Conservation (phyloP, 257 asterid species). For the Nicotiana attenuata region DNA sequence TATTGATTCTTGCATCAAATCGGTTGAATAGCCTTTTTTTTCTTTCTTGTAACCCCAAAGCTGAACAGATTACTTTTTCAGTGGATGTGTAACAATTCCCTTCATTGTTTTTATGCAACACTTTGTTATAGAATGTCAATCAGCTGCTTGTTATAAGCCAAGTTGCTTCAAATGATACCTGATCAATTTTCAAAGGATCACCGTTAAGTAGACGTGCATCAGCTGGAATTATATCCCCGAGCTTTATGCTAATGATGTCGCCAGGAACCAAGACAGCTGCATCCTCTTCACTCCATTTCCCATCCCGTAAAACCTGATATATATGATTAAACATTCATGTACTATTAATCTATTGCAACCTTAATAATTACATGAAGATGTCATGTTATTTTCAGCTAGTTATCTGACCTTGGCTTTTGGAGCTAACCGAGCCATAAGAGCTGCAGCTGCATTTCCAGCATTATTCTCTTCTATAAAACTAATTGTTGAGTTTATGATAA, state of each 20-base stretch:
- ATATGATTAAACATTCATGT: not conserved
- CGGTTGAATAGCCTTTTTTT: not conserved
- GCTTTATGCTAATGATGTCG: conserved; percentile 35
- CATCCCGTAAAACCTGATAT: conserved; percentile 30
- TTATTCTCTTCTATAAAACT: conserved; percentile 35
- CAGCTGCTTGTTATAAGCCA: not conserved
- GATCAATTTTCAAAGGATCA: conserved; percentile 37
- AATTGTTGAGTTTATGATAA: conserved; percentile 27
- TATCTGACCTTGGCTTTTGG: conserved; percentile 35
- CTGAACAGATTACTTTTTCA: not conserved
- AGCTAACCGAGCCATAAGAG: conserved; percentile 37
- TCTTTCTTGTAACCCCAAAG: not conserved
- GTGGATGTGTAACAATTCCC: not conserved
- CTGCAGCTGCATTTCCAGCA: conserved; percentile 40
- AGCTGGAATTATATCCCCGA: conserved; percentile 38
- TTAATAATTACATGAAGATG: not conserved
- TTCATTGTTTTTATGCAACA: not conserved
- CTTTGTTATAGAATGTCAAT: not conserved
- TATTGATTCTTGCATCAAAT: not conserved
- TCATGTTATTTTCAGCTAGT: not conserved
- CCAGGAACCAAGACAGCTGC: conserved; percentile 38
- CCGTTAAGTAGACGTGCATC: conserved; percentile 39
- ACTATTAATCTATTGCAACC: not conserved
- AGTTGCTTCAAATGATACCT: conserved; percentile 17
- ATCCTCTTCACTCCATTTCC: conserved; percentile 35